phyloP scores from a whole-genome alignment of 78 protist species.

The Mantamonas sphyraenae region DNA sequence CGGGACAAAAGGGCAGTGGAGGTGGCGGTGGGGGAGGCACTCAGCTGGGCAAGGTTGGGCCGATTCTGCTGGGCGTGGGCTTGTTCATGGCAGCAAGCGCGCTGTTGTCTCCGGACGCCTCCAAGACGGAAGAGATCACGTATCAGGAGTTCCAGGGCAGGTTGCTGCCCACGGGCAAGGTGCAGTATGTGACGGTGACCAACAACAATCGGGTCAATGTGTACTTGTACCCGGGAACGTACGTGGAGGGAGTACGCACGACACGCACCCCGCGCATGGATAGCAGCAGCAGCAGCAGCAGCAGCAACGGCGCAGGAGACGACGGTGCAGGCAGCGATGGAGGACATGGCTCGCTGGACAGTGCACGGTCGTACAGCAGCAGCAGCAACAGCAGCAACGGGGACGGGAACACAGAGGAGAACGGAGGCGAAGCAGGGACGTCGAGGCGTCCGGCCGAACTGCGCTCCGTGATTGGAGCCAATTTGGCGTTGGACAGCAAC shows the following conservation, averaged over 20 bases:
- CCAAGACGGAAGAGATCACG: conserved; percentile 17
- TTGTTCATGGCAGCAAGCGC: no score
- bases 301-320: background rate
- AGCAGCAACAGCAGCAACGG: no score
- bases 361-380: no score
- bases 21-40: no score
- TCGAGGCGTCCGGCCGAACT: background rate
- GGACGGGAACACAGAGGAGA: conserved; percentile 3
- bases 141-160: conserved; percentile 1
- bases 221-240: background rate
- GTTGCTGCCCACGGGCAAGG: conserved; percentile 12
- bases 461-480: background rate
- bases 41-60: no score
- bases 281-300: background rate
- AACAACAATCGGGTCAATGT: conserved; percentile 4
- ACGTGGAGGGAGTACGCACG: background rate
- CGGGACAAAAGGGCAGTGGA: no score
- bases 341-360: background rate
- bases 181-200: conserved; percentile 3
- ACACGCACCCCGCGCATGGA: background rate
- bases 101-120: no score
- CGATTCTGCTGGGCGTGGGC: no score
- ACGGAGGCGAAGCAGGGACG: background rate
- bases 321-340: background rate
- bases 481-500: background rate